Conservation (phyloP, 2,329 filamentous ascomycete genomes). For the Hymenoscyphus fructigenus region DNA sequence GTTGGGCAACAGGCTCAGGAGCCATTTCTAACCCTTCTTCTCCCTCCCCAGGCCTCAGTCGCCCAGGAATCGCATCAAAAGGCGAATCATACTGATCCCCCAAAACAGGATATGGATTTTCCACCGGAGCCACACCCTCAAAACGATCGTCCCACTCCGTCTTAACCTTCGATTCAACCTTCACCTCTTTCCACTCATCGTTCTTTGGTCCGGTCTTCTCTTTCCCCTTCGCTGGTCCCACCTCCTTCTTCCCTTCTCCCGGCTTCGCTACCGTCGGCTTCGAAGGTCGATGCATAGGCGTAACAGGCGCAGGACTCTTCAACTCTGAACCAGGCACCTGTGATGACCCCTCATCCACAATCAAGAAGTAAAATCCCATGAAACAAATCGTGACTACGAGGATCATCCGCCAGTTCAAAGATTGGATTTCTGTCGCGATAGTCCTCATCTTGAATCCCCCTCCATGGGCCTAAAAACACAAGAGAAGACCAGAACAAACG, state of each 20-base stretch:
- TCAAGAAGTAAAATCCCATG: conserved; percentile 16
- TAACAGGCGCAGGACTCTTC: background rate
- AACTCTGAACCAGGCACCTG: background rate
- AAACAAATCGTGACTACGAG: conserved; percentile 13
- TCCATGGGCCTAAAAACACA: background rate
- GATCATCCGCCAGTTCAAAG: conserved; percentile 15
- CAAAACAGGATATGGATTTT: conserved; percentile 11
- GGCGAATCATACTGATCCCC: conserved; percentile 16
- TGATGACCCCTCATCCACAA: conserved; percentile 2
- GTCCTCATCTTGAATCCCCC: conserved; percentile 9
- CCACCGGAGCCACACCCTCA: conserved; percentile 6
- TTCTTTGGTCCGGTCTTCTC: background rate
- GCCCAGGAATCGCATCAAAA: conserved; percentile 15
- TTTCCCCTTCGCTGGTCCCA: background rate
- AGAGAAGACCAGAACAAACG: background rate
- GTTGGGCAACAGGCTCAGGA: conserved; percentile 1
- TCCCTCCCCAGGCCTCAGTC: conserved; percentile 3
- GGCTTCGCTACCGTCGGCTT: background rate
- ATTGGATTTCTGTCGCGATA: conserved; percentile 10
- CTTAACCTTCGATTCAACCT: conserved; percentile 2
- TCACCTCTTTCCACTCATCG: background rate
- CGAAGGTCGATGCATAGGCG: background rate
- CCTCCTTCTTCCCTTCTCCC: background rate
- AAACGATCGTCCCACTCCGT: background rate
- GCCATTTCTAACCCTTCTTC: background rate